phyloP scores from a whole-genome alignment of 1,284 basidiomycete species.

The Sanghuangporus weigelae region DNA sequence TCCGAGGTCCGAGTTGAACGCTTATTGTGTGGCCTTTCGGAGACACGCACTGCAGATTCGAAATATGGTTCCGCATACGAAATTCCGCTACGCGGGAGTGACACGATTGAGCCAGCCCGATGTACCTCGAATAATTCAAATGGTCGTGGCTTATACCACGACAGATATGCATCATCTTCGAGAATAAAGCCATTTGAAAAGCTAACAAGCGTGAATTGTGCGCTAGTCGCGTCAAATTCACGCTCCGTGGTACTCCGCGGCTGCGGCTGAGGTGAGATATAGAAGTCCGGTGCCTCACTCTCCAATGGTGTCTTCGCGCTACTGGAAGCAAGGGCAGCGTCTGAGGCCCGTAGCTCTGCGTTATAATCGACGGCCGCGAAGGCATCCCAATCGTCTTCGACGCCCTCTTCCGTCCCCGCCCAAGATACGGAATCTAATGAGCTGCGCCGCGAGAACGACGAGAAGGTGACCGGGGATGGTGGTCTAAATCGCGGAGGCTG shows the following conservation, averaged over 20 bases:
- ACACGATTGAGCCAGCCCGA: constrained; percentile 33
- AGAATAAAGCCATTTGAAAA: constrained; percentile 64
- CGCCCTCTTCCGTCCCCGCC: constrained; percentile 13
- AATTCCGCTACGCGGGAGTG: constrained; percentile 39
- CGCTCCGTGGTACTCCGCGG: constrained; percentile 6
- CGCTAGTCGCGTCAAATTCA: constrained; percentile 10
- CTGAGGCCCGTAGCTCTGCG: constrained; percentile 18
- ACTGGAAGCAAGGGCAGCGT: constrained; percentile 5
- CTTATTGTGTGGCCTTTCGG: constrained; percentile 16
- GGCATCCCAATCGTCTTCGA: constrained; percentile 18
- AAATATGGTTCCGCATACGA: constrained; percentile 64
- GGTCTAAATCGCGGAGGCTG: constrained; percentile 36
- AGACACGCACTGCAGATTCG: constrained; percentile 34
- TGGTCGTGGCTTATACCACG: constrained; percentile 51
- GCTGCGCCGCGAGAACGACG: constrained; percentile 25
- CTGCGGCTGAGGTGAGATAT: not conserved
- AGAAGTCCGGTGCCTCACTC: not conserved
- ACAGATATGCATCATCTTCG: constrained; percentile 54
- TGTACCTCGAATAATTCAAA: constrained; percentile 67
- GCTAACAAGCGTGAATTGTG: constrained; percentile 44
- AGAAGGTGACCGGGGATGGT: constrained; percentile 59
- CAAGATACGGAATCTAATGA: constrained; percentile 15
- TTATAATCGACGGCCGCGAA: constrained; percentile 19
- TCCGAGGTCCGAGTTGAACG: constrained; percentile 8
- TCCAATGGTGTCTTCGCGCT: not conserved